Conservation (phyloP, 1,284 basidiomycete species). For the Phellopilus nigrolimitatus region DNA sequence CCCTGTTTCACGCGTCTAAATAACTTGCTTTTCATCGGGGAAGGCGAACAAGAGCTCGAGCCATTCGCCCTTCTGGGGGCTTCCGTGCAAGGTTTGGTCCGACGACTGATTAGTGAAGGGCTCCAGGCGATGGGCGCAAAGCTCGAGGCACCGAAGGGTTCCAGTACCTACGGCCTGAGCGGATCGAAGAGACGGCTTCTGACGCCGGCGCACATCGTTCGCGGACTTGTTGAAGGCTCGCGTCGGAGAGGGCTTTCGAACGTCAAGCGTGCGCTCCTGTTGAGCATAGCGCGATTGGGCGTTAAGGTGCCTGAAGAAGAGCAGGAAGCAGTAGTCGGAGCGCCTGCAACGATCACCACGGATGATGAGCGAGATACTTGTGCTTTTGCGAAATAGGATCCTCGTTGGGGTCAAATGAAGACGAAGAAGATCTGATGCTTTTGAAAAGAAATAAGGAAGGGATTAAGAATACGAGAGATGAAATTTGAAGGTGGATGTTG, state of each 20-base stretch:
- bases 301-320: constrained; percentile 6
- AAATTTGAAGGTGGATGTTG: no score
- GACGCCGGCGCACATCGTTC: constrained; percentile 15
- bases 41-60: neutral
- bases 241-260: neutral
- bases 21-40: neutral
- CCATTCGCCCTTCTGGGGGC: constrained; percentile 13
- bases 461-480: no score
- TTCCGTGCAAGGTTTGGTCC: constrained; percentile 7
- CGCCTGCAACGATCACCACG: neutral
- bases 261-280: constrained; percentile 2
- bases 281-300: constrained; percentile 10
- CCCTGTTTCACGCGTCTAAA: neutral
- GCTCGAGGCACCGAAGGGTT: neutral
- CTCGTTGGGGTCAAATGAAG: no score
- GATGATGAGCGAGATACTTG: neutral
- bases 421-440: no score
- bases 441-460: no score
- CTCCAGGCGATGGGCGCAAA: constrained; percentile 9
- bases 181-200: constrained; percentile 8
- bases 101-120: constrained; percentile 4
- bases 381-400: no score
- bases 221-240: constrained; percentile 9
- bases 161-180: neutral
- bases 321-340: neutral